Percentiles rank a stretch among this genome's conserved stretches.
Conservation (phyloP, 345 rosid genomes). For the Psidium friedrichsthalianum region DNA sequence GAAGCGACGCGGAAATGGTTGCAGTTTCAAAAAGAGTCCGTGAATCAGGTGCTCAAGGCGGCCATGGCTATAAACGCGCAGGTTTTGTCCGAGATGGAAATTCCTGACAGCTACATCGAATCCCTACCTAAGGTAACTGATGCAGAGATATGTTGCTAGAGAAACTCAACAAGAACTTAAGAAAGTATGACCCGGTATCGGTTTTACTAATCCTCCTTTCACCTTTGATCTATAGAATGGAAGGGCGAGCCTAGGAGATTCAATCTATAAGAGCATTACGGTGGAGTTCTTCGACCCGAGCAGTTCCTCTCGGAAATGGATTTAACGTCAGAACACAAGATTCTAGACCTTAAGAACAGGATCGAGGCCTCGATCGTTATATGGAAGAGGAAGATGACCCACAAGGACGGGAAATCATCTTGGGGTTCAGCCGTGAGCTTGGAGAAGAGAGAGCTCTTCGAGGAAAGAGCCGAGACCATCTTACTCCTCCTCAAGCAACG, state of each 20-base stretch:
- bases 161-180: not conserved
- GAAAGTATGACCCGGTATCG: not conserved
- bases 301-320: constrained; percentile 55
- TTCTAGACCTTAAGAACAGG: constrained; percentile 70
- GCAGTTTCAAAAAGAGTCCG: constrained; percentile 71
- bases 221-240: constrained; percentile 43
- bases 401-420: constrained; percentile 63
- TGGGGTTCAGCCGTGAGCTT: constrained; percentile 81
- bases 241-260: constrained; percentile 77
- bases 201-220: not conserved
- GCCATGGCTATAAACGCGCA: constrained; percentile 93
- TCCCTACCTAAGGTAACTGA: constrained; percentile 66
- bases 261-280: constrained; percentile 53
- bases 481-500: constrained; percentile 63
- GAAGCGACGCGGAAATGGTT: constrained; percentile 54
- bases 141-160: not conserved
- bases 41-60: constrained; percentile 91
- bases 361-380: constrained; percentile 85
- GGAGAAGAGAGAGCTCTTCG: constrained; percentile 84
- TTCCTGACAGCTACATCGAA: constrained; percentile 88
- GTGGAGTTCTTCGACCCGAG: constrained; percentile 66
- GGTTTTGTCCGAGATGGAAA: constrained; percentile 71
- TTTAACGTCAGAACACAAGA: constrained; percentile 72
- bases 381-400: constrained; percentile 81
- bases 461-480: constrained; percentile 85